Evolutionary conservation across 495 filamentous ascomycete genomes (phyloP).

Genomic region (Penicillium diatomitis): DNA sequence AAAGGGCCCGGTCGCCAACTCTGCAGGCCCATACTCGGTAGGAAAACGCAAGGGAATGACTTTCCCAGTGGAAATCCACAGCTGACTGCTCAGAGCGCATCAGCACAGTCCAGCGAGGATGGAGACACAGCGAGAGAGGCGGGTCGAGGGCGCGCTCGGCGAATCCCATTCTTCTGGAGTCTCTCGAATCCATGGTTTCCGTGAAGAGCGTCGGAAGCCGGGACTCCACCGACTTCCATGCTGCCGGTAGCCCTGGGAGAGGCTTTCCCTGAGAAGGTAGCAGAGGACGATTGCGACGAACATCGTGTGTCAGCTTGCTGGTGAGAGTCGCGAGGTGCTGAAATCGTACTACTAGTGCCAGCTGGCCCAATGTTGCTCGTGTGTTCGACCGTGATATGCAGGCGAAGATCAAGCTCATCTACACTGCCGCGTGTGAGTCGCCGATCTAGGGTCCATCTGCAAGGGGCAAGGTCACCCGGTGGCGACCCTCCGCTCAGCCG

Average conservation of each 20-base stretch:
- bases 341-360: too few relatives aligned
- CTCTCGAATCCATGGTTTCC: constrained; percentile 3
- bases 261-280: too few relatives aligned
- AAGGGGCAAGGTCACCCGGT: constrained; percentile 16
- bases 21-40: too few relatives aligned
- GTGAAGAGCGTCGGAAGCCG: constrained; percentile 1
- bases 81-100: too few relatives aligned
- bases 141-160: not conserved
- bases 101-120: not conserved
- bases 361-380: too few relatives aligned
- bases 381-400: not conserved
- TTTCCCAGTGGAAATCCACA: too few relatives aligned
- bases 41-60: too few relatives aligned
- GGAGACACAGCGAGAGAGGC: constrained; percentile 10
- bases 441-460: constrained; percentile 22
- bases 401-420: not conserved
- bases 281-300: too few relatives aligned
- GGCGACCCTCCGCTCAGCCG: constrained; percentile 7
- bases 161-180: constrained; percentile 3
- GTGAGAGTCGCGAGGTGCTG: too few relatives aligned
- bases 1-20: too few relatives aligned
- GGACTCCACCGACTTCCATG: constrained; percentile 3
- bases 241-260: not conserved
- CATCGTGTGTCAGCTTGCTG: too few relatives aligned
- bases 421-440: not conserved